Evolutionary conservation across 2,329 filamentous ascomycete genomes (phyloP), one percentile per base, ranked within the genome.

Genomic region (Fusarium continuum): DNA sequence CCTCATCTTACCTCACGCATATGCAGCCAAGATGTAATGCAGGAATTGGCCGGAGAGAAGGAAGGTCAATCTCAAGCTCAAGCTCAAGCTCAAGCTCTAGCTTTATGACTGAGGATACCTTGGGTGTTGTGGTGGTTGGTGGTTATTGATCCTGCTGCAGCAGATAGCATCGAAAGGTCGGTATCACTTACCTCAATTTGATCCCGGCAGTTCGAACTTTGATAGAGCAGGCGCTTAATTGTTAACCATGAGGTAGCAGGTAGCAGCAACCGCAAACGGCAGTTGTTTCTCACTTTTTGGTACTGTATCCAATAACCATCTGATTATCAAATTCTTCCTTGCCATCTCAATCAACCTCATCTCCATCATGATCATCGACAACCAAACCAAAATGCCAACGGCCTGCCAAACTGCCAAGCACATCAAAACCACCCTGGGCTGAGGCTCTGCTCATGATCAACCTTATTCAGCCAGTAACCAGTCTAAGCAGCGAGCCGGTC

Each of bases 381-480:
- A 40, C 31, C 14, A 29, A 38, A 40, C 32, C 16, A 31, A 8
- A 31, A 28, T 46, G 10, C 29, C 23, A 19, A 38, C 23, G 38
- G 10, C 17, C 19, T 28, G 25, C 14, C 8, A 6, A 25, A 34
- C 35, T 45, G 35, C 47, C 35, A 61, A 55, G 29, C 20, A 17
- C 29, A 16, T 19, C 6, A 35, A 50, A 25, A 47, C 11, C 17
- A 52, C 20, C 22, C 43, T 55, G 56, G 47, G 56, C 43, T 55
- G 56, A 55, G 56, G 55, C 56, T 60, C 56, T 60, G 35, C 56
- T 28, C 25, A 29, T 46, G 39, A 41, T 41, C 47, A 47, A 55
- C 39, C 25, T 54, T 46, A 61, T 55, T 61, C 22, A 17, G 38
- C n/a, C 14, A 6, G 28, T 53, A 23, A 45, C 16, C 55, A 51